These are phyloP conservation scores for Chrysanthemum lavandulifolium DNA, from an alignment of 129 eudicot species.

Conservation along the genomic window DNA sequence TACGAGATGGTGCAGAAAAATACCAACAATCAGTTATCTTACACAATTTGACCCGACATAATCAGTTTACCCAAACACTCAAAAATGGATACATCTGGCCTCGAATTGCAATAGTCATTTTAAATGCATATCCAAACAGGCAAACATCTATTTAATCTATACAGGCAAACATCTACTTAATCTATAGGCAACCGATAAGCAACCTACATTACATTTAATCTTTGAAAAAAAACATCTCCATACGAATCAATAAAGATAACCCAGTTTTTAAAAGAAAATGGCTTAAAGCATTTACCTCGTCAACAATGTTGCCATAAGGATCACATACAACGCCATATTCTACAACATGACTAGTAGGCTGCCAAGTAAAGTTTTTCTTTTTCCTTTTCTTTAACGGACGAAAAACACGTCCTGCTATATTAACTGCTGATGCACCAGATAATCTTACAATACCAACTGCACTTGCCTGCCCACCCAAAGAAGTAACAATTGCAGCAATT, in stretches of 20 bases:
- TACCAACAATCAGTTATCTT: too few species aligned
- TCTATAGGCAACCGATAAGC: too few species aligned
- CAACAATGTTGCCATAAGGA: constrained; percentile 61
- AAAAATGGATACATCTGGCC: too few species aligned
- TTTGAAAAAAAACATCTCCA: neutral
- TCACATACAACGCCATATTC: constrained; percentile 88
- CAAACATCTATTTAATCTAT: too few species aligned
- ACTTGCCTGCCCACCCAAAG: constrained; percentile 85
- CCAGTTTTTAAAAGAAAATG: too few species aligned
- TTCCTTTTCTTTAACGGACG: constrained; percentile 45
- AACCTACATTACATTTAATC: neutral
- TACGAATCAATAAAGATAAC: too few species aligned
- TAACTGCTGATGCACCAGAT: constrained; percentile 78
- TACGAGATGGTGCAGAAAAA: neutral
- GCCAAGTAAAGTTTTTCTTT: constrained; percentile 50
- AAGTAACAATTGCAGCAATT: constrained; percentile 96
- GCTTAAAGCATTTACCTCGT: constrained; percentile 52
- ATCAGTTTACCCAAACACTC: too few species aligned
- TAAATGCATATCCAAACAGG: too few species aligned
- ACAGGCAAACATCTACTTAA: too few species aligned
- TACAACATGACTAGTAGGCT: constrained; percentile 85
- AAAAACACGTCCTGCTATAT: constrained; percentile 62
- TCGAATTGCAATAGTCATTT: too few species aligned
- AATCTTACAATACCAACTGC: constrained; percentile 94
- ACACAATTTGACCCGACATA: too few species aligned